Base-by-base conservation (phyloP, 257 asterid genomes). In the Nicotiana tabacum region DNA sequence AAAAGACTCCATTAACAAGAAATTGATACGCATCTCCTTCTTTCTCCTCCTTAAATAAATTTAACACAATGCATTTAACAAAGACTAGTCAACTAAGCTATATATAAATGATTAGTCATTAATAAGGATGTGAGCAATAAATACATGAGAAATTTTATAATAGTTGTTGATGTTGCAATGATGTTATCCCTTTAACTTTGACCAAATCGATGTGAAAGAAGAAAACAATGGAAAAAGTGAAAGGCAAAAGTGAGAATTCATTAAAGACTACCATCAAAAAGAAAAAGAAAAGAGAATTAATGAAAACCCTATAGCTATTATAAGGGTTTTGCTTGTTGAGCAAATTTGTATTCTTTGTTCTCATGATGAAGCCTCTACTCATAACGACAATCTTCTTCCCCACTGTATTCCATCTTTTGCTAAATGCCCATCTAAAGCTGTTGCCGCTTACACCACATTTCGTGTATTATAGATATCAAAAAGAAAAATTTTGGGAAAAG, bases 331-430 rank as follows among this genome's bases (percentile, higher is more conserved):
- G 80, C 80, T 76, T 76, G 80, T 76, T 51, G 27, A 76, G 29
- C 64, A 76, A 76, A 76, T 76, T 51, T 76, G 64, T 76, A 24
- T 76, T 76, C 80, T 76, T 51, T 51, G 80, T 51, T 35, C 57
- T 76, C 64, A 76, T 51, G 46, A 76, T 76, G 80, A 76, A 76
- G 29, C 24, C 64, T 76, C 62, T 51, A 48, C 80, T 76, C 80
- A 76, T 76, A 15, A 76, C 58, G 64, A 76, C 80, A 76, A 76
- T 76, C 80, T 76, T 76, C 80, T 51, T 76, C 80, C 80, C 80
- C 80, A 76, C 80, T 76, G 46, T 27, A 76, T 27, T 48, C 80
- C 43, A 27, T 76, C 62, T 76, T 72, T 46, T 24, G 12, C 58
- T 21, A 21, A 74, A 27, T 76, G 58, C 61, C 48, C 24, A 72